Conservation (phyloP, 352 stramenopile species). For the Pseudoperonospora humuli region DNA sequence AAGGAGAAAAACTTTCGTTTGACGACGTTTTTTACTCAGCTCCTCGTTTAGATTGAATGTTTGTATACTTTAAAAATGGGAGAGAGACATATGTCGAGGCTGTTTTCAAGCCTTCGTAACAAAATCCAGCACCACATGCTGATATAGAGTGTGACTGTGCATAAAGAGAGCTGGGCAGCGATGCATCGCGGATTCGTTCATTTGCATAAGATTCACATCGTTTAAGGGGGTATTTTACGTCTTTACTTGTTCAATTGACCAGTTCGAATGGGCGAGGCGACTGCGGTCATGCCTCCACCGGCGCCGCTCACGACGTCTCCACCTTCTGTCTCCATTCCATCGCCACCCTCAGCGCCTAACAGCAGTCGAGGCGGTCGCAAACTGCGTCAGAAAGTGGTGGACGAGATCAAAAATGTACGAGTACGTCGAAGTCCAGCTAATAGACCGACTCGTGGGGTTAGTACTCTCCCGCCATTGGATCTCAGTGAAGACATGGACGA, state of each 20-base stretch:
- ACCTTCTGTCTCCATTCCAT: not conserved
- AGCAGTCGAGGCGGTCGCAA: constrained; percentile 22
- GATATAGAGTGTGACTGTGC: too few relatives aligned
- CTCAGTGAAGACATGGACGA: constrained; percentile 28
- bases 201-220: too few relatives aligned
- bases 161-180: constrained; percentile 14
- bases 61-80: too few relatives aligned
- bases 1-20: too few relatives aligned
- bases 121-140: too few relatives aligned
- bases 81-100: too few relatives aligned
- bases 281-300: constrained; percentile 1
- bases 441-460: not conserved
- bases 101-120: too few relatives aligned
- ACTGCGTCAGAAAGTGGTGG: constrained; percentile 48
- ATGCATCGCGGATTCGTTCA: constrained; percentile 10
- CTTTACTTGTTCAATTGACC: not conserved
- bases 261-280: constrained; percentile 26
- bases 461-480: constrained; percentile 20
- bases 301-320: not conserved
- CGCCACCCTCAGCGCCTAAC: constrained; percentile 3
- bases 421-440: constrained; percentile 21
- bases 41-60: too few relatives aligned
- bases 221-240: too few relatives aligned
- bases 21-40: too few relatives aligned
- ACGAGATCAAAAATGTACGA: constrained; percentile 63